phyloP scores from a whole-genome alignment of 2,329 filamentous ascomycete species.

The Fusarium lyarnte region DNA sequence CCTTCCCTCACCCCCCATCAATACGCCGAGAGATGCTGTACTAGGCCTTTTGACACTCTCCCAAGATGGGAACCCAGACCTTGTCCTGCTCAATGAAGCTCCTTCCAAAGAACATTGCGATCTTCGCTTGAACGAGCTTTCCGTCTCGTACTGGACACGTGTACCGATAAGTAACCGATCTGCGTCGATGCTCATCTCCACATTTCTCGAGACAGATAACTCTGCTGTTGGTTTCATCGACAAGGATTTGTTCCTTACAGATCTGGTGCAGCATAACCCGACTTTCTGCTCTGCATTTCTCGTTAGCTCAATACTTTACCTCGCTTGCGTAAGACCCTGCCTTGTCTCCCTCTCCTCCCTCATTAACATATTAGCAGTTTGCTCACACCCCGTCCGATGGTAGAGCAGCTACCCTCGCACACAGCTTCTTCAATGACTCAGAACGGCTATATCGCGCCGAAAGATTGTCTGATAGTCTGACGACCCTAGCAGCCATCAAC shows the following conservation, averaged over 20 bases:
- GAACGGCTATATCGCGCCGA: not conserved
- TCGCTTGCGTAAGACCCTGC: not conserved
- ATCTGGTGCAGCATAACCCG: not conserved
- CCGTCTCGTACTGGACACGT: not conserved
- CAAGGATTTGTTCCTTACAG: not conserved
- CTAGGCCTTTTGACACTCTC: not conserved
- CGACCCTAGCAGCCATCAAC: not conserved
- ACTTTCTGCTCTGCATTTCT: not conserved
- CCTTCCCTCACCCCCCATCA: not conserved
- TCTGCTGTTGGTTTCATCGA: not conserved
- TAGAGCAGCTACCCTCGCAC: not conserved
- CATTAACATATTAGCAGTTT: fast-evolving
- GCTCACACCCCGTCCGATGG: not conserved
- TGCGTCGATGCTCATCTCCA: not conserved
- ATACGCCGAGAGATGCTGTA: not conserved
- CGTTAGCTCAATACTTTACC: not conserved
- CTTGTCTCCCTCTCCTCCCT: fast-evolving
- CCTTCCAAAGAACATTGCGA: not conserved
- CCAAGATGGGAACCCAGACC: fast-evolving
- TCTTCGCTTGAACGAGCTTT: not conserved
- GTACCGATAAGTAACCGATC: not conserved
- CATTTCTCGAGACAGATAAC: not conserved
- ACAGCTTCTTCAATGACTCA: not conserved
- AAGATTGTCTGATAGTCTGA: not conserved
- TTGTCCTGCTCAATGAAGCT: not conserved